A percentile compares a stretch with the other conserved stretches of the same genome.
These are phyloP conservation scores for Tillandsia leiboldiana DNA, from an alignment of 176 grass and related monocot species.

Conservation along the genomic window DNA sequence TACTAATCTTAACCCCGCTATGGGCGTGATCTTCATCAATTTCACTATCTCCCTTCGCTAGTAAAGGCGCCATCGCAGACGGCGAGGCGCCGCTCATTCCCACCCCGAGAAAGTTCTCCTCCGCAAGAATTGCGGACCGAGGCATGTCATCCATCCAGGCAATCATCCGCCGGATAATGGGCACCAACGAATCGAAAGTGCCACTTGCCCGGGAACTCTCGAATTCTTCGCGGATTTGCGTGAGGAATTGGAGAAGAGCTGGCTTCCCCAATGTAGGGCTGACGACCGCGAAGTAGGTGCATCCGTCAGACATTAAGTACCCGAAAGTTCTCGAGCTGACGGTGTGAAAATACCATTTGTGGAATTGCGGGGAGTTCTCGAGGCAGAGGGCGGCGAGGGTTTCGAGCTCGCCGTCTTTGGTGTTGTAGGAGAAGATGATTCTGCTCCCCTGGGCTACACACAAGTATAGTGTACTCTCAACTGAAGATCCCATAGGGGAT, in stretches of 20 bases:
- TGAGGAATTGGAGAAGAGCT: constrained; percentile 43
- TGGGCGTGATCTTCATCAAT: background rate
- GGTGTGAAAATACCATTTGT: constrained; percentile 77
- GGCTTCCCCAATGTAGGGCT: constrained; percentile 40
- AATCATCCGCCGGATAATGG: constrained; percentile 36
- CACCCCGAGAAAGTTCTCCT: too few relatives aligned
- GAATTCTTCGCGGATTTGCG: constrained; percentile 35
- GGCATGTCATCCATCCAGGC: background rate
- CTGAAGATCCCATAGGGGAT: background rate
- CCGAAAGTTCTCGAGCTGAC: constrained; percentile 43
- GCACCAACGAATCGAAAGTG: constrained; percentile 22
- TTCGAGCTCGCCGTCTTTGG: constrained; percentile 26
- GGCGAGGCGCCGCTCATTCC: too few relatives aligned
- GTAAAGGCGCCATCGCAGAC: too few relatives aligned
- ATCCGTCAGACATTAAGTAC: constrained; percentile 43
- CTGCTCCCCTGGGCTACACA: constrained; percentile 11
- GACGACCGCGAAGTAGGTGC: constrained; percentile 56
- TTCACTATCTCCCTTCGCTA: background rate
- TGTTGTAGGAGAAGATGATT: constrained; percentile 17
- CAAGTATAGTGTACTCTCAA: constrained; percentile 10
- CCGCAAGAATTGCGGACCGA: too few relatives aligned
- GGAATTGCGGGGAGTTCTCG: constrained; percentile 41
- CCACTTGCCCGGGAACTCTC: constrained; percentile 20
- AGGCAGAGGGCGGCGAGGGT: constrained; percentile 42
- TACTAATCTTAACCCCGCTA: background rate